Base-by-base conservation (phyloP, 495 filamentous ascomycete species). In the Aspergillus sparsus region DNA sequence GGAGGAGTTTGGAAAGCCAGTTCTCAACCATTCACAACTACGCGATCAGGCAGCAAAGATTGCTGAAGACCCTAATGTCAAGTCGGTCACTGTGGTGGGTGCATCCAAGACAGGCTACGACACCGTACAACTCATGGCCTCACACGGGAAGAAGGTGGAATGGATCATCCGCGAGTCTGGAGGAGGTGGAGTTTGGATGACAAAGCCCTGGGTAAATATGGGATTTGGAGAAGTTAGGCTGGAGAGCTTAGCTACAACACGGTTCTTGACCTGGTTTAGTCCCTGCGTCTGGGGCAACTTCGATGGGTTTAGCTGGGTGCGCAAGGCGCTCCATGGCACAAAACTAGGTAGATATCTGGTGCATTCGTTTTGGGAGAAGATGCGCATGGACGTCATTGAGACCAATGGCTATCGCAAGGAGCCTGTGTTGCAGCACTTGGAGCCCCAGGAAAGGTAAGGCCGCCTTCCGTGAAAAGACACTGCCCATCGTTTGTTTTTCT, bases 121-220 rank as follows among this genome's bases (percentile, higher is more conserved):
- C 71, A 80, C 79, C 0, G 88, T 83, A 0, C 52, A 66, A 86
- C 86, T 61, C 73, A 75, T 13, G 85, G 83, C 64, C 82, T 82
- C 77, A 0, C 74, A 76, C 5, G 87, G 85, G 0, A 72, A 85
- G 34, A 71, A 82, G 34, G 85, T 92, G 1, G 72, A 87, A 50
- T 89, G 85, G 88, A 74, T 92, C 5, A 91, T 95, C 55, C 81
- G 92, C 51, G 82, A 85, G 42, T 88, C 82, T 2, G 91, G 91
- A 1, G 83, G 87, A 64, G 91, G 90, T 1, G 85, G 87, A 0
- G 66, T 66, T 5, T 92, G 85, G 82, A 89, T 93, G 81, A 71
- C 81, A 1, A 83, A 83, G 2, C 71, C 86, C 3, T 79, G 79
- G 33, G 74, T 87, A 9, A 81, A 78, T 87, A 91, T 60, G 76